Conservation (phyloP, 495 filamentous ascomycete species). For the Penicillium soppii region DNA sequence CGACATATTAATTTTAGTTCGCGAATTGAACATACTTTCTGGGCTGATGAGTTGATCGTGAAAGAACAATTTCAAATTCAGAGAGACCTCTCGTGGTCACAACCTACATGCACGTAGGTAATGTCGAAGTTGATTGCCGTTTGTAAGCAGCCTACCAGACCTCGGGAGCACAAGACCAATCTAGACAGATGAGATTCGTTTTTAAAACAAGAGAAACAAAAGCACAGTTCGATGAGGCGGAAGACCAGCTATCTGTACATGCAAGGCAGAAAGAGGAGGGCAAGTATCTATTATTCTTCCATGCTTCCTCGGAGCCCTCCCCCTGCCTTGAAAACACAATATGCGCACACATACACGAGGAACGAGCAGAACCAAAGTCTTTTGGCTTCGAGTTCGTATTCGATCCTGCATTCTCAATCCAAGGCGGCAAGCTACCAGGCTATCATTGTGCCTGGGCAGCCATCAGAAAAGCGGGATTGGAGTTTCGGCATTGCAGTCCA, state of each 20-base stretch:
- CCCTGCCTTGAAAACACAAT: slow-evolving; percentile 31
- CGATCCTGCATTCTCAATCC: slow-evolving; percentile 22
- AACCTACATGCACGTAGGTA: too few species aligned
- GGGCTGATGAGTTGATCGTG: neutral
- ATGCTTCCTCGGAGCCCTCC: slow-evolving; percentile 18
- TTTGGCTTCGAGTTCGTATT: slow-evolving; percentile 1
- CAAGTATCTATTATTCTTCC: slow-evolving; percentile 28
- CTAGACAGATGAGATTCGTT: slow-evolving; percentile 38
- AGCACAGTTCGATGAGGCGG: slow-evolving; percentile 43
- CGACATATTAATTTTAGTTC: neutral
- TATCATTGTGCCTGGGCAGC: slow-evolving; percentile 10
- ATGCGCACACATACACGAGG: slow-evolving; percentile 25
- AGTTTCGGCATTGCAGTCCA: slow-evolving; percentile 10
- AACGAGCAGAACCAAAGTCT: slow-evolving; percentile 1
- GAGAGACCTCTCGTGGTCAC: too few species aligned
- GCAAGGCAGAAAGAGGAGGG: slow-evolving; percentile 34
- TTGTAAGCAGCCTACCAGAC: slow-evolving; percentile 1
- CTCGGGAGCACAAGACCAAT: slow-evolving; percentile 14
- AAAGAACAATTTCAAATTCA: neutral
- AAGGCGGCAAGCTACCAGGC: slow-evolving; percentile 27
- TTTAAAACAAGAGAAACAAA: slow-evolving; percentile 32
- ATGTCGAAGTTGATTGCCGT: neutral
- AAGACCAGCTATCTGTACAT: slow-evolving; percentile 55
- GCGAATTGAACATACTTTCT: neutral
- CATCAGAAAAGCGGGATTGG: slow-evolving; percentile 22